A percentile compares a stretch with the other conserved stretches of the same genome.
phyloP scores from a whole-genome alignment of 768 basidiomycete species.

The Panaeolus papilionaceus region DNA sequence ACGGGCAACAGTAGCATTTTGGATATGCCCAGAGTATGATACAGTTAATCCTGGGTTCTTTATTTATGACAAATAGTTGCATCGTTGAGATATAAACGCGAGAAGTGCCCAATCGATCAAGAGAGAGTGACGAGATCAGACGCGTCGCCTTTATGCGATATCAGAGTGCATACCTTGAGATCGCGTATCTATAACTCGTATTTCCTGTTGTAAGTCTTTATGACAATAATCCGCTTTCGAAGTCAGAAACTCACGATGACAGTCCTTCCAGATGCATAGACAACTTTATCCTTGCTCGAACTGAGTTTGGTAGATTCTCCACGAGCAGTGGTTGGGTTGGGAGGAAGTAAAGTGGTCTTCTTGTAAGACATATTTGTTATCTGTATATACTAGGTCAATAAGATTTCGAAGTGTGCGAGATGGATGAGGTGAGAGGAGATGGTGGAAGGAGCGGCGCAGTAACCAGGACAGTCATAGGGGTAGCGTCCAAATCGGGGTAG shows the following conservation, averaged over 20 bases:
- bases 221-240: neutral
- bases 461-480: conserved; percentile 5
- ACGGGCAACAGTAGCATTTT: conserved; percentile 87
- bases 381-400: neutral
- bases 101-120: conserved; percentile 13
- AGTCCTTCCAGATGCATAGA: conserved; percentile 85
- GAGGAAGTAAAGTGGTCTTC: conserved; percentile 58
- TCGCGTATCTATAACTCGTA: conserved; percentile 70
- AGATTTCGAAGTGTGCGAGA: neutral
- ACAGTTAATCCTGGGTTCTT: conserved; percentile 71
- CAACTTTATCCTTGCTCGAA: conserved; percentile 73
- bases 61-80: neutral
- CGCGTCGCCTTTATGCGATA: conserved; percentile 12
- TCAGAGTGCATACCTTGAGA: conserved; percentile 60
- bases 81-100: neutral
- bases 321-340: conserved; percentile 57
- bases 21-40: conserved; percentile 81
- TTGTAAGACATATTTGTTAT: conserved; percentile 43
- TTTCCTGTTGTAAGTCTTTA: neutral
- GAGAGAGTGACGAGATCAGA: conserved; percentile 6
- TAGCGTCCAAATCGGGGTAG: neutral
- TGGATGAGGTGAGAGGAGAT: neutral
- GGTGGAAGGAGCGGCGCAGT: conserved; percentile 5
- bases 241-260: conserved; percentile 70
- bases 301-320: conserved; percentile 42